Evolutionary conservation across 371 early-diverging fungal species (phyloP).

Genomic region (Umbelopsis sp.): DNA sequence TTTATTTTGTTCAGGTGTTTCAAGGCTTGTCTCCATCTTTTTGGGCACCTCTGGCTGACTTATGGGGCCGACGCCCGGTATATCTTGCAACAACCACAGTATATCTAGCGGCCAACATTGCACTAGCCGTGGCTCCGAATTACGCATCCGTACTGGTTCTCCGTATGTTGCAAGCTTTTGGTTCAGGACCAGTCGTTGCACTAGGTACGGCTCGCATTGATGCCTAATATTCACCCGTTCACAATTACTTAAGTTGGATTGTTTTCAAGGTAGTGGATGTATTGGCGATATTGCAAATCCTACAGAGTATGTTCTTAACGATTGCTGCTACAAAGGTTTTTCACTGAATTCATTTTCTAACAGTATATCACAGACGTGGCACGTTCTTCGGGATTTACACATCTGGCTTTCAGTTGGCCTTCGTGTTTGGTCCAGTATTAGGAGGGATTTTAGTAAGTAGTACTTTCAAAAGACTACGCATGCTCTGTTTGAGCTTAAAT

Average conservation of each 20-base stretch:
- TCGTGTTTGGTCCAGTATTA: constrained; percentile 59
- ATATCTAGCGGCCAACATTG: constrained; percentile 20
- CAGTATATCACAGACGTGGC: constrained; percentile 32
- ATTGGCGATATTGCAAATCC: constrained; percentile 58
- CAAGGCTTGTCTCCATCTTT: constrained; percentile 22
- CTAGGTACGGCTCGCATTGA: constrained; percentile 33
- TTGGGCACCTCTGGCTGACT: constrained; percentile 32
- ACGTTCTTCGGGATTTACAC: constrained; percentile 58
- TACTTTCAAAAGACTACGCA: too few species aligned
- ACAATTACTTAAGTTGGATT: constrained; percentile 28
- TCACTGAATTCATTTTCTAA: background rate
- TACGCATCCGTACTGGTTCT: constrained; percentile 19
- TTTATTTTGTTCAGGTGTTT: background rate
- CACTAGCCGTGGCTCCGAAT: constrained; percentile 18
- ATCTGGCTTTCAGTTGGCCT: constrained; percentile 36
- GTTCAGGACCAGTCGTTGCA: constrained; percentile 50
- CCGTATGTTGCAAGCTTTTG: constrained; percentile 27
- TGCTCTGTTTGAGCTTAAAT: background rate
- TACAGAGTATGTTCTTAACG: constrained; percentile 36
- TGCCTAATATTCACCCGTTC: constrained; percentile 16
- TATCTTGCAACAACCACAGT: constrained; percentile 21
- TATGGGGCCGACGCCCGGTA: constrained; percentile 32
- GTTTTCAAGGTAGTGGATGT: constrained; percentile 57
- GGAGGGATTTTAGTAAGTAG: constrained; percentile 27
- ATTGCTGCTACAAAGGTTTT: background rate